phyloP scores from a whole-genome alignment of 768 basidiomycete genomes.

The Xerocomellus dryophilus region DNA sequence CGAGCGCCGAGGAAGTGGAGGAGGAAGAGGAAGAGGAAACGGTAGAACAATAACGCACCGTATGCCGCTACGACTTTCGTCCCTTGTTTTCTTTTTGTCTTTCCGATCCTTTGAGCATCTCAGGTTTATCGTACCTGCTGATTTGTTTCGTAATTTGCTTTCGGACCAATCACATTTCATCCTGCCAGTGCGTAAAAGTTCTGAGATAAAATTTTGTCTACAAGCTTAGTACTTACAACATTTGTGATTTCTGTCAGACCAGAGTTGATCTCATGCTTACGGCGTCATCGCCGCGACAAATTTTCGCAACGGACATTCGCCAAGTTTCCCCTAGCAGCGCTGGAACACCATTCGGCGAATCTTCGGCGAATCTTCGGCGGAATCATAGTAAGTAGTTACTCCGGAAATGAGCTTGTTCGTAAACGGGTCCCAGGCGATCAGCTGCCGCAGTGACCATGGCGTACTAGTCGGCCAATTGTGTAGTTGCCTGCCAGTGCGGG shows the following conservation, averaged over 20 bases:
- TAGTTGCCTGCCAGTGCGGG: too few relatives aligned
- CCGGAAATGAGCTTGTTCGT: neutral
- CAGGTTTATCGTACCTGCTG: conserved; percentile 15
- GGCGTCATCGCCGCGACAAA: neutral
- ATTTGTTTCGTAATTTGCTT: conserved; percentile 21
- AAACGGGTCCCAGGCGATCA: neutral
- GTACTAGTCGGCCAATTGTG: too few relatives aligned
- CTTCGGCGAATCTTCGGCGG: conserved; percentile 12
- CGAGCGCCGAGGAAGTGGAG: conserved; percentile 37
- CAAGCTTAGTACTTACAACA: too few relatives aligned
- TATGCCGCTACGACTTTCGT: neutral
- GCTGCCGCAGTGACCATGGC: too few relatives aligned
- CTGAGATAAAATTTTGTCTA: too few relatives aligned
- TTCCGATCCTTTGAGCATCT: conserved; percentile 1
- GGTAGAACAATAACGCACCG: conserved; percentile 30
- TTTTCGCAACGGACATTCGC: neutral
- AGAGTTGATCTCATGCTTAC: neutral
- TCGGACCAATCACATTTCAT: conserved; percentile 8
- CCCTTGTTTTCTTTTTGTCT: neutral
- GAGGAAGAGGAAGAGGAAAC: conserved; percentile 37
- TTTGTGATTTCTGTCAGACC: too few relatives aligned
- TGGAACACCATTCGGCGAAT: conserved; percentile 5
- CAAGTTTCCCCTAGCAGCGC: too few relatives aligned
- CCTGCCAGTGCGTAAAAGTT: too few relatives aligned
- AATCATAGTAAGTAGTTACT: neutral